phyloP scores from a whole-genome alignment of 306 rosid genomes.

The Cicer chorassanicum region DNA sequence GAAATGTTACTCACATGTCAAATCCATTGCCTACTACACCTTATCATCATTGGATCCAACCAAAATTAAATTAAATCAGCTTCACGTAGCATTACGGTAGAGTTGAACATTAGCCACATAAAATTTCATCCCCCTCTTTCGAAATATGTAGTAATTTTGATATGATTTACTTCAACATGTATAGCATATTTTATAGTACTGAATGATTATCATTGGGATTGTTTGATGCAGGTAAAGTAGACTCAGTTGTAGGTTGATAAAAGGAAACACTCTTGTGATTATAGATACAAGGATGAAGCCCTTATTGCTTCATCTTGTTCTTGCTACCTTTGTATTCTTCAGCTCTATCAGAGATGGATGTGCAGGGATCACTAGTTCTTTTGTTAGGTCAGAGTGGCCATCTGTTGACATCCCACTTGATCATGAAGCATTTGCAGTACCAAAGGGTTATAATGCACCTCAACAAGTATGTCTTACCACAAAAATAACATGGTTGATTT shows the following conservation, averaged over 20 bases:
- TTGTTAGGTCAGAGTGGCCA: conserved; percentile 76
- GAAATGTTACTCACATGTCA: no score
- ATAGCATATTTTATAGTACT: not conserved
- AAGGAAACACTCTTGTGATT: conserved; percentile 24
- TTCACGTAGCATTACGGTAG: no score
- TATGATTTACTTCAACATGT: no score
- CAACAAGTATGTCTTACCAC: conserved; percentile 69
- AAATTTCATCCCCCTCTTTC: no score
- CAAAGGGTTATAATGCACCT: conserved; percentile 84
- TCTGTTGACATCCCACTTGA: conserved; percentile 76
- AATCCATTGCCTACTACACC: no score
- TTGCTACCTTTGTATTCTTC: conserved; percentile 57
- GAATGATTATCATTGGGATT: conserved; percentile 28
- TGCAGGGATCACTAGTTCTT: conserved; percentile 81
- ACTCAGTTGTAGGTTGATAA: conserved; percentile 43
- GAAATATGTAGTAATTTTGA: no score
- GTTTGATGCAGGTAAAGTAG: conserved; percentile 48
- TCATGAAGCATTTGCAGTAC: conserved; percentile 67
- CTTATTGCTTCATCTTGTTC: conserved; percentile 51
- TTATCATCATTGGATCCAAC: no score
- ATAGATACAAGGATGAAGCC: conserved; percentile 47
- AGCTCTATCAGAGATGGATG: conserved; percentile 53
- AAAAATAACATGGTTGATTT: not conserved
- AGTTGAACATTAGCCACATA: no score
- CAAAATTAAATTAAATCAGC: no score